Percentiles rank a stretch among this genome's conserved stretches.
These are phyloP conservation scores for Pseudogymnoascus sp. DNA, from an alignment of 2,329 filamentous ascomycete species.

Conservation along the genomic window DNA sequence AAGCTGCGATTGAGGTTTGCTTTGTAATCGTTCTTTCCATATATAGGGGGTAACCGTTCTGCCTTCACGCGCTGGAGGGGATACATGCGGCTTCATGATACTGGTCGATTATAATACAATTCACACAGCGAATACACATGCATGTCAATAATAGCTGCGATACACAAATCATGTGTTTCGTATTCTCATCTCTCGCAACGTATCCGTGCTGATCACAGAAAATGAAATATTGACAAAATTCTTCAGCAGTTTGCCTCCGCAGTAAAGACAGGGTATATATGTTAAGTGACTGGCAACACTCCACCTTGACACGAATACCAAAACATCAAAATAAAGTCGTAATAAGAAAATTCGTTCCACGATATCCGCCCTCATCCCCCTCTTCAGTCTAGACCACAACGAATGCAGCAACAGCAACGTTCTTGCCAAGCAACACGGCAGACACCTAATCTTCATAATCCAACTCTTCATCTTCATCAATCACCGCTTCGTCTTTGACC, in stretches of 20 bases:
- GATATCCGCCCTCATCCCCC: background rate
- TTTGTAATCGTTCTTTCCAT: background rate
- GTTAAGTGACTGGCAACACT: background rate
- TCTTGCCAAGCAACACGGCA: background rate
- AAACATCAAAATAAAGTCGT: background rate
- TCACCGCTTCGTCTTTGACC: background rate
- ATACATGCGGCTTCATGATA: too few relatives aligned
- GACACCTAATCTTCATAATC: background rate
- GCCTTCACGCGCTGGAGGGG: too few relatives aligned
- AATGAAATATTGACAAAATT: background rate
- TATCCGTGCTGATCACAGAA: background rate
- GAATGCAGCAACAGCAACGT: background rate
- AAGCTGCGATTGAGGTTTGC: background rate
- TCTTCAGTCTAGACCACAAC: background rate
- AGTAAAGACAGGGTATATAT: slow-evolving; percentile 8
- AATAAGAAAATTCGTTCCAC: background rate
- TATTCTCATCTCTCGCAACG: background rate
- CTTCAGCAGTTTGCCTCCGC: background rate
- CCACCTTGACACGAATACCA: background rate
- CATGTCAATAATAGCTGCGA: too few relatives aligned
- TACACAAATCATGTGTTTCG: too few relatives aligned
- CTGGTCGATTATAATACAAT: too few relatives aligned
- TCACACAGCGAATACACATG: too few relatives aligned
- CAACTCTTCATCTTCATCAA: slow-evolving; percentile 4
- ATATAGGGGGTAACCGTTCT: background rate